Base-by-base conservation (phyloP, 306 rosid genomes). In the Datisca glomerata region DNA sequence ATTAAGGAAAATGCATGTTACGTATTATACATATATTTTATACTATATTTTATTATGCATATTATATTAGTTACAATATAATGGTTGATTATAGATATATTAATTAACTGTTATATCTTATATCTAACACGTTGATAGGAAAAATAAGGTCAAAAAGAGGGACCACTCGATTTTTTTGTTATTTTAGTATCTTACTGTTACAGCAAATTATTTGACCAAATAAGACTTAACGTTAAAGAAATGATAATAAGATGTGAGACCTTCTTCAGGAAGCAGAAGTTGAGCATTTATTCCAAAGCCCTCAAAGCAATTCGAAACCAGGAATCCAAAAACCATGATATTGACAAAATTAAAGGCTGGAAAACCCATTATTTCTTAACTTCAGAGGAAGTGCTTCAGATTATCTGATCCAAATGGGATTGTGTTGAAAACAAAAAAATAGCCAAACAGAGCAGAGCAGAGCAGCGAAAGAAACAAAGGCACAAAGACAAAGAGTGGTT, bases 181-280 rank as follows among this genome's bases (percentile, higher is more conserved):
- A n/a, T n/a, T n/a, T n/a, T n/a, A n/a, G n/a, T n/a, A n/a, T n/a
- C n/a, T n/a, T n/a, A n/a, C n/a, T n/a, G 10, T 31, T 5, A 14
- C 36, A 5, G 7, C 2, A 31, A 31, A 31, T 24, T 12, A n/a
- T 1, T 28, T 7, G 7, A n/a, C n/a, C n/a, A n/a, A n/a, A n/a
- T n/a, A n/a, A n/a, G n/a, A n/a, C n/a, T n/a, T n/a, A 15, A 33
- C n/a, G n/a, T 0, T 2, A 17, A 25, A 2, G 34, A 4, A 1
- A 10, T 21, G 55, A 18, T 12, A 22, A 6, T n/a, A 12, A 20
- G 8, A 25, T 4, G 49, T 35, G 4, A 46, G 32, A 86, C 96
- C 94, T 86, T 86, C 96, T n/a, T 70, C 63, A 41, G 49, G 47
- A 18, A 91, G 81, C 12, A 86, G 12, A 42, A 55, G 68, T 66